Percentiles rank a stretch among this genome's conserved stretches.
phyloP scores from a whole-genome alignment of 768 basidiomycete genomes.

The Daedaleopsis nitida region DNA sequence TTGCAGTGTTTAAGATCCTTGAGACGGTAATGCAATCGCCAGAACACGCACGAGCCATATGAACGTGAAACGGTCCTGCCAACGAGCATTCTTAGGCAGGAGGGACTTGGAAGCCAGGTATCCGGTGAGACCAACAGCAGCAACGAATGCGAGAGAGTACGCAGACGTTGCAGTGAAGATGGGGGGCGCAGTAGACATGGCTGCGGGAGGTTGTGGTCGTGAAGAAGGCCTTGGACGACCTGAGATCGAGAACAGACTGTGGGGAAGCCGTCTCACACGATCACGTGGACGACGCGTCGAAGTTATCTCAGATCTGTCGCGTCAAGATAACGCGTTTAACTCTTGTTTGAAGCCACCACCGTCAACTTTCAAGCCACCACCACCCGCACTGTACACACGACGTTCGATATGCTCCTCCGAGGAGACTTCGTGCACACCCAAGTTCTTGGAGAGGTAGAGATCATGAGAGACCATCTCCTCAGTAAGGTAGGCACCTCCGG shows the following conservation, averaged over 20 bases:
- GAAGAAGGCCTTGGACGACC: neutral
- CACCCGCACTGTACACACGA: neutral
- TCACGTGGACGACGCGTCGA: slow-evolving; percentile 18
- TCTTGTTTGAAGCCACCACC: neutral
- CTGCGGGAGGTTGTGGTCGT: neutral
- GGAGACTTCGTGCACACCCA: slow-evolving; percentile 65
- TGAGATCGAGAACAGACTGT: neutral
- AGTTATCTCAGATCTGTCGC: neutral
- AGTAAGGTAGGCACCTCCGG: slow-evolving; percentile 33
- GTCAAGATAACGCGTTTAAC: too few relatives aligned
- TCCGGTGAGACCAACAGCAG: slow-evolving; percentile 51
- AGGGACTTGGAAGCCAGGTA: slow-evolving; percentile 53
- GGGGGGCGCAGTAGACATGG: slow-evolving; percentile 21
- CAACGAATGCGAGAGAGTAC: slow-evolving; percentile 63
- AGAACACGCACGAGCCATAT: slow-evolving; percentile 67
- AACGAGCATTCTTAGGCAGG: slow-evolving; percentile 62
- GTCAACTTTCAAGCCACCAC: neutral
- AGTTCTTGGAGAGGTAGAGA: slow-evolving; percentile 50
- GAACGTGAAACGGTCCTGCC: slow-evolving; percentile 70
- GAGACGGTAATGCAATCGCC: neutral
- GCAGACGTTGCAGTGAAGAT: slow-evolving; percentile 64
- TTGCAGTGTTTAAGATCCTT: too few relatives aligned
- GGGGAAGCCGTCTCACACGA: slow-evolving; percentile 8
- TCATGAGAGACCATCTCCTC: slow-evolving; percentile 59
- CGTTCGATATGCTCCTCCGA: slow-evolving; percentile 34